phyloP scores from a whole-genome alignment of 108 stramenopile species.

The Nitzschia inconspicua region DNA sequence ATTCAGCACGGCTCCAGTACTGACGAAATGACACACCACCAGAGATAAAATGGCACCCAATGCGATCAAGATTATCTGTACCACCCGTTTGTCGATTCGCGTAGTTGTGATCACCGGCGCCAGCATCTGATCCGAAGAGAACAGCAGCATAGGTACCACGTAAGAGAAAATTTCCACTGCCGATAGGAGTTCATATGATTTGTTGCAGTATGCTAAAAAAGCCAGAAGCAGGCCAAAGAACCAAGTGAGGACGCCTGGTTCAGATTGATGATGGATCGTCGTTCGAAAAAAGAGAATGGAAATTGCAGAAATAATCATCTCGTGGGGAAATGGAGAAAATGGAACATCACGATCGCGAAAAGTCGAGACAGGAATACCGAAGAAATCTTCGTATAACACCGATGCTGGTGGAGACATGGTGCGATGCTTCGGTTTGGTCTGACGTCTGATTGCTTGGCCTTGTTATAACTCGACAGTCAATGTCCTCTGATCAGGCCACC shows the following conservation, averaged over 20 bases:
- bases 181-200: conserved; percentile 60
- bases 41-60: conserved; percentile 34
- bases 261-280: conserved; percentile 38
- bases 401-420: no score
- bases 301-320: conserved; percentile 51
- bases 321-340: conserved; percentile 41
- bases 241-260: conserved; percentile 35
- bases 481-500: no score
- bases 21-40: conserved; percentile 23
- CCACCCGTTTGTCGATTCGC: not conserved
- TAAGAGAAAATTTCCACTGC: conserved; percentile 74
- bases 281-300: conserved; percentile 71
- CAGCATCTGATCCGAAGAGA: not conserved
- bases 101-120: conserved; percentile 3
- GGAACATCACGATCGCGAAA: conserved; percentile 29
- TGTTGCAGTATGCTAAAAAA: conserved; percentile 46
- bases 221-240: conserved; percentile 49
- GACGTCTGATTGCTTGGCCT: no score
- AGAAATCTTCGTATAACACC: conserved; percentile 29
- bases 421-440: no score
- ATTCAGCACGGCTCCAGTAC: conserved; percentile 19
- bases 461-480: no score
- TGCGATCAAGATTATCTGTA: conserved; percentile 25
- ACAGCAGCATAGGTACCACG: conserved; percentile 39
- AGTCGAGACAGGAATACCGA: conserved; percentile 41